A percentile compares a stretch with the other conserved stretches of the same genome.
These are phyloP conservation scores for Deinandra increscens DNA, from an alignment of 129 eudicot species.

Conservation along the genomic window DNA sequence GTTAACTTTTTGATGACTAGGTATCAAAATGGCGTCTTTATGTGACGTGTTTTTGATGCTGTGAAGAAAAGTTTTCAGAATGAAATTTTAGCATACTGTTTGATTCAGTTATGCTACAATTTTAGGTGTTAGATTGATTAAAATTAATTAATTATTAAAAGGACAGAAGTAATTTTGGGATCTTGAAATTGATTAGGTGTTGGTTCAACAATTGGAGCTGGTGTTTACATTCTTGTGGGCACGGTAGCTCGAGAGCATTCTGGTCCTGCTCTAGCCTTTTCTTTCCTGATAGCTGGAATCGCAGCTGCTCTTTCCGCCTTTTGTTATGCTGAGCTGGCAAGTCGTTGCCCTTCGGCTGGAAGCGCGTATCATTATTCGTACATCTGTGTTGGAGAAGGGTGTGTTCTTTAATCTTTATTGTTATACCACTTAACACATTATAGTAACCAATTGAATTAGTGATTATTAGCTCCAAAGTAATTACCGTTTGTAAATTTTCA, in stretches of 20 bases:
- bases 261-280: constrained; percentile 88
- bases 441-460: constrained; percentile 54
- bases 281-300: constrained; percentile 91
- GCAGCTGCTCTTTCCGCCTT: constrained; percentile 99
- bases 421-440: neutral
- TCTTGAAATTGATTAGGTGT: constrained; percentile 53
- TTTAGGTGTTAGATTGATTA: neutral
- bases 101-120: neutral
- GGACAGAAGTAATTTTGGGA: neutral
- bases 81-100: neutral
- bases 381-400: constrained; percentile 99
- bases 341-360: constrained; percentile 99
- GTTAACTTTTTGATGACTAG: no score
- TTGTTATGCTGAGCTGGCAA: constrained; percentile 97
- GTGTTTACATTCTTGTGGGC: constrained; percentile 96
- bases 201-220: constrained; percentile 98
- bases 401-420: constrained; percentile 13
- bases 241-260: constrained; percentile 97
- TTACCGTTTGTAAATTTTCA: constrained; percentile 24
- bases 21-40: no score
- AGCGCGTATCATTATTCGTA: constrained; percentile 99
- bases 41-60: no score
- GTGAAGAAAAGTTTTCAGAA: no score
- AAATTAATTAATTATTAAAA: neutral
- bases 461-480: constrained; percentile 61